Evolutionary conservation across 805 yeast genomes (phyloP).

Genomic region (Sugiyamaella valdiviana): DNA sequence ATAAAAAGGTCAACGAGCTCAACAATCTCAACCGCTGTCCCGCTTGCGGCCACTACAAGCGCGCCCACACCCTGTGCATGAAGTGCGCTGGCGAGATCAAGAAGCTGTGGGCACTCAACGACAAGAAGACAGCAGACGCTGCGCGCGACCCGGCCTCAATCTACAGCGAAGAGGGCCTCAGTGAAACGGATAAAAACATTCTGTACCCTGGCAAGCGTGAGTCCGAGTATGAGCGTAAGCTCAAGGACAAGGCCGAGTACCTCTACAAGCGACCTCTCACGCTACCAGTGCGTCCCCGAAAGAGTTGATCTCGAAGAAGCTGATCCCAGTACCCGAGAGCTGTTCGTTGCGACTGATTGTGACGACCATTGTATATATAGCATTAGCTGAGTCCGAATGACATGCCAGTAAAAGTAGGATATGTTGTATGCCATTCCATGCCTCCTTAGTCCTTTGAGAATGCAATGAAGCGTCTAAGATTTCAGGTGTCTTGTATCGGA

Average conservation of each 20-base stretch:
- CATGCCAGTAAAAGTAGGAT: neutral
- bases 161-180: constrained; percentile 33
- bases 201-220: constrained; percentile 69
- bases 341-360: too few relatives aligned
- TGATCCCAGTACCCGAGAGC: too few relatives aligned
- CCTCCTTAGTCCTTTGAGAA: too few relatives aligned
- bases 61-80: constrained; percentile 90
- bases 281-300: constrained; percentile 37
- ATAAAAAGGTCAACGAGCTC: constrained; percentile 70
- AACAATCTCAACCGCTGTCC: constrained; percentile 85
- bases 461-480: too few relatives aligned
- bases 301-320: neutral
- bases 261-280: constrained; percentile 50
- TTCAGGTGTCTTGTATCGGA: neutral
- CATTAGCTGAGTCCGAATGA: neutral
- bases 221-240: constrained; percentile 38
- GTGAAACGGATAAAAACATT: constrained; percentile 55
- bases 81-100: constrained; percentile 81
- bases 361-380: neutral
- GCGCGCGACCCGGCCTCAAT: constrained; percentile 19
- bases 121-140: constrained; percentile 19
- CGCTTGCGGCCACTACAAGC: constrained; percentile 86
- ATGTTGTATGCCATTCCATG: neutral
- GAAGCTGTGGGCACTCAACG: constrained; percentile 52
- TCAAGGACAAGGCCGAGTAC: constrained; percentile 50